Base-by-base conservation (phyloP, 192 early-diverging fungal genomes). In the Coemansia sp. region DNA sequence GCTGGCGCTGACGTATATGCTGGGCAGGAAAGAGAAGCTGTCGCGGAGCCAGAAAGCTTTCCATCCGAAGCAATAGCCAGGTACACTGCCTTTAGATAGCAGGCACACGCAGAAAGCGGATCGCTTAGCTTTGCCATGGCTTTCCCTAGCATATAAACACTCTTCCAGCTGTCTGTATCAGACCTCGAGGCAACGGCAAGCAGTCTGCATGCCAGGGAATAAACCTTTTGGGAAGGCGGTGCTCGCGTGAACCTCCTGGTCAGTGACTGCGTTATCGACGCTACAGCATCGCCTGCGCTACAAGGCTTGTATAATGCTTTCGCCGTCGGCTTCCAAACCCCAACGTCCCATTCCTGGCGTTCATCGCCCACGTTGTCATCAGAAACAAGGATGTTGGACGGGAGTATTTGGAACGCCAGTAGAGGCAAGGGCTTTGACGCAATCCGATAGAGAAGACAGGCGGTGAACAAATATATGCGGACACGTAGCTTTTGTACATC, bases 51-150 rank as follows among this genome's bases (percentile, higher is more conserved):
- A 32, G 41, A 4, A 35, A 34, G 7, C 54, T 29, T 29, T 22
- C 17, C 40, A 56, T 35, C 23, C 0, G 50, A 29, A 23, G 71
- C 54, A 20, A 23, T 42, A 2, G 70, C 73, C 35, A 73, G 36
- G 41, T 73, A 59, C 20, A 48, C 59, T n/a, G 70, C 66, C 40
- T 82, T 82, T 36, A 82, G 19, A 29, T 82, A 82, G 46, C 71
- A 52, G 2, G 71, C 66, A 22, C 79, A 82, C 3, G 79, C 73
- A 4, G 67, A 35, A 29, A 63, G 56, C 2, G 69, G 41, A 6
- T 69, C 43, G 42, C 57, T 61, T 1, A 75, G 62, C 59, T 82
- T 82, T n/a, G 67, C 54, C 32, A 52, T 49, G 0, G 67, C 22
- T 56, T 82, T 82, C 33, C 67, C 79, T 4, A 76, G 41, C 74